Evolutionary conservation across 768 basidiomycete species (phyloP), one percentile per base, ranked within the genome.

Genomic region (Trametes cubensis): DNA sequence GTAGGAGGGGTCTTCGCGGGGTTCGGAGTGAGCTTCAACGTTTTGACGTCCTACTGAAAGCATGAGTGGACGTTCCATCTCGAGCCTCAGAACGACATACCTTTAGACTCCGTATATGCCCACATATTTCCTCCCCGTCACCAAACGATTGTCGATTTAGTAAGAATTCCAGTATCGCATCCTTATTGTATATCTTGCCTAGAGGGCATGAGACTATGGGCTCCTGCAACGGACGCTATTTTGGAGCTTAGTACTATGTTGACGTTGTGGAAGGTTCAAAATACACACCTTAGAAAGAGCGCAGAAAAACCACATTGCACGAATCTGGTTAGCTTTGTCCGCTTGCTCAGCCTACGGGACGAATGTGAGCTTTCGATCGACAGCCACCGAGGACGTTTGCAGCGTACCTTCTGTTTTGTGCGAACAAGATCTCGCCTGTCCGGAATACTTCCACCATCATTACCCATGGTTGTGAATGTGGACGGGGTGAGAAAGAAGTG

Each of bases 181-280:
- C 96, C 71, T 96, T 97, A 76, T 98, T 99, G 73, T 98, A 98
- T 0, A 99, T 79, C 73, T 95, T 96, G 13, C 97, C 97, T 0
- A 98, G 81, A 0, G 87, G 87, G 75, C 94, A 96, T 0, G 95
- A 88, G 0, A 98, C 97, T 6, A 98, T 80, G 0, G 97, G 97
- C 61, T 92, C 87, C 69, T 88, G 86, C 1, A 98, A 80, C n/a
- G 87, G 88, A 56, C 84, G 83, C 94, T 95, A 70, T 14, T 14
- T 11, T 18, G 26, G 20, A 21, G 8, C 8, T 21, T 21, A 34
- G 56, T 20, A 56, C 14, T 34, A 28, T 21, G 21, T n/a, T 26
- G 46, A 17, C 2, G 5, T 41, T 23, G 25, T 23, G 17, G 28
- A 30, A 30, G n/a, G 15, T 42, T 23, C 4, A 18, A 10, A 41